Evolutionary conservation across 2,329 filamentous ascomycete genomes (phyloP).

Genomic region (Kalmusia sp.): DNA sequence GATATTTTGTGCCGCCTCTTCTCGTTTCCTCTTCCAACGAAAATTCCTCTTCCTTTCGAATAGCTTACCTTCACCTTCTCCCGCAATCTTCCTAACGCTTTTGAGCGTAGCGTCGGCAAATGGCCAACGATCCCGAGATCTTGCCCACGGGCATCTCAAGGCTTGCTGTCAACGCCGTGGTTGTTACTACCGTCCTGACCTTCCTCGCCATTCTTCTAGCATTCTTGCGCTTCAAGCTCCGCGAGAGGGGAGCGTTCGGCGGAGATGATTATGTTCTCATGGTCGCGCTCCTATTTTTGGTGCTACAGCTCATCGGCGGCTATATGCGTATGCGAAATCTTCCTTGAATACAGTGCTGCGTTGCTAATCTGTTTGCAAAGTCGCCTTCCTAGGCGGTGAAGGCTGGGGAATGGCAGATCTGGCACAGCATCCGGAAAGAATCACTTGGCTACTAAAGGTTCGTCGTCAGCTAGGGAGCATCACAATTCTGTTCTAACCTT

Average conservation of each 20-base stretch:
- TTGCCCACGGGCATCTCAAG: not conserved
- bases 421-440: not conserved
- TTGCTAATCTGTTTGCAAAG: not conserved
- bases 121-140: not conserved
- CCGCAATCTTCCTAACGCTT: too few species aligned
- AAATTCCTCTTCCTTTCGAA: too few species aligned
- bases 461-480: not conserved
- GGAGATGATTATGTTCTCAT: not conserved
- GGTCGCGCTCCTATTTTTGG: not conserved
- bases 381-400: not conserved
- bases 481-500: not conserved
- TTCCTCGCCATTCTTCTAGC: not conserved
- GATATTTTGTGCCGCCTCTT: too few species aligned
- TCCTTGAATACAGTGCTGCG: not conserved
- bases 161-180: not conserved
- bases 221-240: too few species aligned
- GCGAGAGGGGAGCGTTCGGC: not conserved
- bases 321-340: not conserved
- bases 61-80: too few species aligned
- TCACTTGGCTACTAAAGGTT: not conserved
- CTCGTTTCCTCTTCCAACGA: too few species aligned
- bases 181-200: not conserved
- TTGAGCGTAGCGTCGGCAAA: too few species aligned
- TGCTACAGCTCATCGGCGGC: not conserved
- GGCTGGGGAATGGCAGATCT: not conserved